phyloP scores from a whole-genome alignment of 495 filamentous ascomycete genomes.

The Astrothelium macrocarpum region DNA sequence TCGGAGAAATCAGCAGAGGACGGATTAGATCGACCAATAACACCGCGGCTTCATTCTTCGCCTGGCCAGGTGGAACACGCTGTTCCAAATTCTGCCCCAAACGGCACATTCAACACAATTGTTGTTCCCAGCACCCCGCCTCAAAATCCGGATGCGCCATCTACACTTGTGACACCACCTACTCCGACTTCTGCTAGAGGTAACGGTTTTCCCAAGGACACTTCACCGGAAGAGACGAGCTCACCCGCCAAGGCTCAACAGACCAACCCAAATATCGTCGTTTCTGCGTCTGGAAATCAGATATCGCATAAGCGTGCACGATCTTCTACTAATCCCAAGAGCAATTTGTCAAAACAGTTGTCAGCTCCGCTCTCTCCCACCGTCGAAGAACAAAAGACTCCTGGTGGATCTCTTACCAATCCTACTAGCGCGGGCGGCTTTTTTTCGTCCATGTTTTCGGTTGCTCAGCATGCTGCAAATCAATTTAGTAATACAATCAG shows the following conservation, averaged over 20 bases:
- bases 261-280: slow-evolving; percentile 34
- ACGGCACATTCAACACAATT: background rate
- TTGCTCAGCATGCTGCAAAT: slow-evolving; percentile 88
- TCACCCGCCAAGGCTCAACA: slow-evolving; percentile 22
- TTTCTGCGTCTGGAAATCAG: slow-evolving; percentile 55
- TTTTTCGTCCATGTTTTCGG: slow-evolving; percentile 87
- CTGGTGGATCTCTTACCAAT: slow-evolving; percentile 33
- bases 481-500: slow-evolving; percentile 75
- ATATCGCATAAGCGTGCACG: slow-evolving; percentile 61
- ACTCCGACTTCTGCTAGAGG: slow-evolving; percentile 27
- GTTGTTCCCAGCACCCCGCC: slow-evolving; percentile 9
- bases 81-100: background rate
- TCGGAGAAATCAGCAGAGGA: background rate
- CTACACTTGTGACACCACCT: slow-evolving; percentile 34
- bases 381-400: slow-evolving; percentile 48
- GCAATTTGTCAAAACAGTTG: slow-evolving; percentile 77
- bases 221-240: background rate
- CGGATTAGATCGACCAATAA: background rate
- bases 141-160: slow-evolving; percentile 30
- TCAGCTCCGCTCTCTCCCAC: slow-evolving; percentile 62
- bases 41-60: background rate
- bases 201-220: slow-evolving; percentile 19
- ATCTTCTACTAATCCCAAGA: slow-evolving; percentile 64
- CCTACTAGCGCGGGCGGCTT: slow-evolving; percentile 54
- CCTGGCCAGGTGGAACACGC: background rate